Conservation (phyloP, 2,329 filamentous ascomycete genomes). For the Thielaviopsis ethacetica region DNA sequence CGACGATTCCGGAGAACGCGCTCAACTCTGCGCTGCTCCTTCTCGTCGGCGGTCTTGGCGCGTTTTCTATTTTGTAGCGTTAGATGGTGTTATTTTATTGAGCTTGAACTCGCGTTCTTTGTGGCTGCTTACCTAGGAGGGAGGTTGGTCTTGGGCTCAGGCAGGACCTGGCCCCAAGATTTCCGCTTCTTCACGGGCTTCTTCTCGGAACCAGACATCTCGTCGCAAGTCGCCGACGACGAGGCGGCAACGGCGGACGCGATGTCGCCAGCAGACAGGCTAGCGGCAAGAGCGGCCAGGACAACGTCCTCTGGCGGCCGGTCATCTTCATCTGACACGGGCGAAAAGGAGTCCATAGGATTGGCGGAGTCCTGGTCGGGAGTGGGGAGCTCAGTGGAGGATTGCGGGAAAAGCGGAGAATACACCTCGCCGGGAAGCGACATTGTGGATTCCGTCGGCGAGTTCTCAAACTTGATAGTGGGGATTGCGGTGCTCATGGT, state of each 20-base stretch:
- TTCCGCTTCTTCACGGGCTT: constrained; percentile 85
- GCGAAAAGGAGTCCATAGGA: constrained; percentile 34
- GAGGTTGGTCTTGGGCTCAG: constrained; percentile 89
- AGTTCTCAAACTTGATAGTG: constrained; percentile 35
- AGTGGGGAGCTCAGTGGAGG: constrained; percentile 18
- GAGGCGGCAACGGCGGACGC: constrained; percentile 9
- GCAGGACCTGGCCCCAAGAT: constrained; percentile 95
- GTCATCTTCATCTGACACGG: constrained; percentile 23
- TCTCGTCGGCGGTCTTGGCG: constrained; percentile 96
- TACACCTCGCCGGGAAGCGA: constrained; percentile 33
- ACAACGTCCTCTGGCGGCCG: constrained; percentile 14
- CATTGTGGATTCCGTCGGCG: constrained; percentile 37
- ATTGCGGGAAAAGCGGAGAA: constrained; percentile 29
- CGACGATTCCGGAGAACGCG: constrained; percentile 91
- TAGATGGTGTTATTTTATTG: background rate
- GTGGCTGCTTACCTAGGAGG: constrained; percentile 56
- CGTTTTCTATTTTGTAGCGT: constrained; percentile 49
- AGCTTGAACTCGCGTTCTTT: no score
- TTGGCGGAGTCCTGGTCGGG: constrained; percentile 22
- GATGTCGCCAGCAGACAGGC: constrained; percentile 8
- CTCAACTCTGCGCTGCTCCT: constrained; percentile 94
- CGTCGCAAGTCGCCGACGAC: constrained; percentile 13
- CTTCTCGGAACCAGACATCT: constrained; percentile 32
- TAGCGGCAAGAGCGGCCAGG: constrained; percentile 14
- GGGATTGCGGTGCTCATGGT: constrained; percentile 17